These are phyloP conservation scores for Fraxinus dipetala DNA, from an alignment of 305 asterid species.

Conservation along the genomic window DNA sequence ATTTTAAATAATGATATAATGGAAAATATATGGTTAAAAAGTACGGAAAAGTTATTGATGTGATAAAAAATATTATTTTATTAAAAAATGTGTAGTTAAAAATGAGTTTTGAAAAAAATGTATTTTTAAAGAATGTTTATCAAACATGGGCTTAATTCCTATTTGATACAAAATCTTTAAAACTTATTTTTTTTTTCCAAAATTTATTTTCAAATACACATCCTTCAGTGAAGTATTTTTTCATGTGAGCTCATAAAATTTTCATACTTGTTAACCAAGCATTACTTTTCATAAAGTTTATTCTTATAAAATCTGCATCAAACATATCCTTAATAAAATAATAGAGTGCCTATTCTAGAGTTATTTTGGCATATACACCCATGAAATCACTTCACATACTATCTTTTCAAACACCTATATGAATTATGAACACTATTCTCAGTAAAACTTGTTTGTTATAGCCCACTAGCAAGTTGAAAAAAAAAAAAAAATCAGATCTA, in stretches of 20 bases:
- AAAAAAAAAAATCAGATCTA: neutral
- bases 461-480: neutral
- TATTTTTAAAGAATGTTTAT: too few relatives aligned
- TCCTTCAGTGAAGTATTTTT: too few relatives aligned
- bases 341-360: neutral
- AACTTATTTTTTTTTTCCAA: too few relatives aligned
- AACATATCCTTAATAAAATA: neutral
- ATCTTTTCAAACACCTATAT: neutral
- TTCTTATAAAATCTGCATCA: neutral
- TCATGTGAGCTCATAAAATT: neutral
- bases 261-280: too few relatives aligned
- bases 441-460: neutral
- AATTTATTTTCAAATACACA: neutral
- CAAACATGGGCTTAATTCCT: neutral
- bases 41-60: too few relatives aligned
- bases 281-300: neutral
- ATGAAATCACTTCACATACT: neutral
- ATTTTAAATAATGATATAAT: too few relatives aligned
- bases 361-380: neutral
- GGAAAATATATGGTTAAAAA: too few relatives aligned
- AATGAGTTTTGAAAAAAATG: too few relatives aligned
- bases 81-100: too few relatives aligned
- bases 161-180: too few relatives aligned
- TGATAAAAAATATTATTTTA: too few relatives aligned
- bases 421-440: neutral